These are phyloP conservation scores for Gnaphalium uliginosum DNA, from an alignment of 129 eudicot species.

Conservation along the genomic window DNA sequence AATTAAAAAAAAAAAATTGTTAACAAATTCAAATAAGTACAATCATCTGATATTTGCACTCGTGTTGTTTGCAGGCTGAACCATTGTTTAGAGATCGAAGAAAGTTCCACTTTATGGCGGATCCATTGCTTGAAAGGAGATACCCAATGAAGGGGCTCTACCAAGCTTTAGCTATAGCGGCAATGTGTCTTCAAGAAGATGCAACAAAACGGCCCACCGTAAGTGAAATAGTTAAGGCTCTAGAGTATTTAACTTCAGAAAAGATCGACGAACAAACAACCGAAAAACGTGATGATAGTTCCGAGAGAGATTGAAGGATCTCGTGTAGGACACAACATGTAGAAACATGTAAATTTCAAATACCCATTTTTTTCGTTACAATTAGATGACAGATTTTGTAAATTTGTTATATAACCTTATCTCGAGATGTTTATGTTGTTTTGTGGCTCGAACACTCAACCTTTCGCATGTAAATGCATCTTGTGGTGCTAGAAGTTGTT, in stretches of 20 bases:
- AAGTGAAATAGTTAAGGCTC: conserved; percentile 74
- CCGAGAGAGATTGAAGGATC: conserved; percentile 30
- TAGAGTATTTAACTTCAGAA: conserved; percentile 45
- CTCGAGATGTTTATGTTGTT: conserved; percentile 8
- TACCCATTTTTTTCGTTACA: conserved; percentile 20
- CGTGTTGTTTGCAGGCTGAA: conserved; percentile 47
- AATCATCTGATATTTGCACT: background rate
- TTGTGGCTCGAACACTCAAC: conserved; percentile 8
- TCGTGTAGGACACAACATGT: conserved; percentile 31
- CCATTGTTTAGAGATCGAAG: conserved; percentile 75
- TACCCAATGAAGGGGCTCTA: conserved; percentile 59
- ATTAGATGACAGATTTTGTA: conserved; percentile 29
- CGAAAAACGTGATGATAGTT: conserved; percentile 14
- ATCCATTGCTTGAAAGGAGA: conserved; percentile 58
- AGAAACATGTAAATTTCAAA: conserved; percentile 26
- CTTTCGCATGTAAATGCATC: conserved; percentile 9
- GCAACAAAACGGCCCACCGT: conserved; percentile 65
- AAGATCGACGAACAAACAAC: conserved; percentile 19
- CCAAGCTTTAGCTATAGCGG: conserved; percentile 81
- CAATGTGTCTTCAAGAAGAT: conserved; percentile 92
- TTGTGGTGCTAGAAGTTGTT: conserved; percentile 12
- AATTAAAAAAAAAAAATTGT: background rate
- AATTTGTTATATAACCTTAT: conserved; percentile 23
- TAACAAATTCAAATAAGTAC: background rate
- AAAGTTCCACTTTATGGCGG: conserved; percentile 63